Percentiles rank a stretch among this genome's conserved stretches.
Evolutionary conservation across 352 stramenopile species (phyloP).

Genomic region (Pythium utonaiense): DNA sequence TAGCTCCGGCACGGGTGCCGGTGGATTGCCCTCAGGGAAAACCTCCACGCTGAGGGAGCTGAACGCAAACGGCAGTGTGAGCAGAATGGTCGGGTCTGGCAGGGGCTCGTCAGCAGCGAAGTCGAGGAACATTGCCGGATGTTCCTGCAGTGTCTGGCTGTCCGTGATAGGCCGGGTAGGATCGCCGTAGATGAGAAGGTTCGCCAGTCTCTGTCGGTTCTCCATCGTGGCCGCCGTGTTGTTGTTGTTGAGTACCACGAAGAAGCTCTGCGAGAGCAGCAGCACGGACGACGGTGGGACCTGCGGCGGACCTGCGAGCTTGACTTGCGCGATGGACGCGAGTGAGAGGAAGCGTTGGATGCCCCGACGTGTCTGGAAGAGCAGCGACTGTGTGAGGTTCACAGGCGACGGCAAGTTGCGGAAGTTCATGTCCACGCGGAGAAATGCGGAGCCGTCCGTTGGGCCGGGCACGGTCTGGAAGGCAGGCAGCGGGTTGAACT

Average conservation of each 20-base stretch:
- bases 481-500: background rate
- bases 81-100: slow-evolving; percentile 12
- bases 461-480: background rate
- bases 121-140: slow-evolving; percentile 46
- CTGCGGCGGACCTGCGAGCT: slow-evolving; percentile 23
- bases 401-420: slow-evolving; percentile 35
- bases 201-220: slow-evolving; percentile 31
- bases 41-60: slow-evolving; percentile 39
- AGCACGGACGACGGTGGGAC: slow-evolving; percentile 28
- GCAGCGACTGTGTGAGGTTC: slow-evolving; percentile 33
- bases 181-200: slow-evolving; percentile 45
- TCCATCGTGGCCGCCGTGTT: slow-evolving; percentile 15
- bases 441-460: slow-evolving; percentile 19
- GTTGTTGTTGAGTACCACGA: slow-evolving; percentile 24
- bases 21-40: slow-evolving; percentile 37
- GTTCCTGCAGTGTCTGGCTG: background rate
- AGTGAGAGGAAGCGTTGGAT: slow-evolving; percentile 39
- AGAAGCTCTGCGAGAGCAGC: slow-evolving; percentile 43
- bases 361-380: slow-evolving; percentile 48
- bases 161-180: slow-evolving; percentile 19
- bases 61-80: slow-evolving; percentile 46
- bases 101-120: slow-evolving; percentile 24
- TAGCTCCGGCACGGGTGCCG: slow-evolving; percentile 12
- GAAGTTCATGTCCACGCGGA: slow-evolving; percentile 39
- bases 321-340: slow-evolving; percentile 24